Evolutionary conservation across 805 yeast genomes (phyloP).

Genomic region (Cyberlindnera veronae): DNA sequence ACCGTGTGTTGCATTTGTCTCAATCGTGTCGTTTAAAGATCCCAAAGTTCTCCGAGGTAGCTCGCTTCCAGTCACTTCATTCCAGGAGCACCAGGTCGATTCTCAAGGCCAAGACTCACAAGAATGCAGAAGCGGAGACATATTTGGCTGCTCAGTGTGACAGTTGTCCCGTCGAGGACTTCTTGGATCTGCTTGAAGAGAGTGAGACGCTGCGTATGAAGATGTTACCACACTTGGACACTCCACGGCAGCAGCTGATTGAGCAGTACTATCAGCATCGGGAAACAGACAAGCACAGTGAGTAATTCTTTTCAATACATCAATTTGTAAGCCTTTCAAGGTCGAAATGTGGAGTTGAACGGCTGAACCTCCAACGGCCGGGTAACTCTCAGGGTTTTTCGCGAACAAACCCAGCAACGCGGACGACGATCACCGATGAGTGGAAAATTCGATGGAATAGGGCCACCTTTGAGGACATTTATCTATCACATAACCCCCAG

Average conservation of each 20-base stretch:
- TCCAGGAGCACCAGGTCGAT: not conserved
- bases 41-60: not conserved
- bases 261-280: not conserved
- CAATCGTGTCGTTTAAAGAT: slow-evolving; percentile 3
- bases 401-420: too few species aligned
- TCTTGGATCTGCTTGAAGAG: not conserved
- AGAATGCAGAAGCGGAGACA: not conserved
- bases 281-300: not conserved
- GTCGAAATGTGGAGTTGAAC: too few species aligned
- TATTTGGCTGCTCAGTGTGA: not conserved
- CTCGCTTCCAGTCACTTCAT: not conserved
- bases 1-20: not conserved
- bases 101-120: slow-evolving; percentile 5
- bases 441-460: too few species aligned
- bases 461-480: not conserved
- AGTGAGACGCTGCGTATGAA: not conserved
- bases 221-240: not conserved
- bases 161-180: not conserved
- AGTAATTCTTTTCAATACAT: not conserved
- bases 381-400: not conserved
- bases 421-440: too few species aligned
- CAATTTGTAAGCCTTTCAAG: too few species aligned
- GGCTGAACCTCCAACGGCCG: not conserved
- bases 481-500: not conserved
- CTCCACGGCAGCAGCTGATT: not conserved